Percentiles rank a stretch among this genome's conserved stretches.
Conservation (phyloP, 768 basidiomycete species). For the Gymnopilus junonius region DNA sequence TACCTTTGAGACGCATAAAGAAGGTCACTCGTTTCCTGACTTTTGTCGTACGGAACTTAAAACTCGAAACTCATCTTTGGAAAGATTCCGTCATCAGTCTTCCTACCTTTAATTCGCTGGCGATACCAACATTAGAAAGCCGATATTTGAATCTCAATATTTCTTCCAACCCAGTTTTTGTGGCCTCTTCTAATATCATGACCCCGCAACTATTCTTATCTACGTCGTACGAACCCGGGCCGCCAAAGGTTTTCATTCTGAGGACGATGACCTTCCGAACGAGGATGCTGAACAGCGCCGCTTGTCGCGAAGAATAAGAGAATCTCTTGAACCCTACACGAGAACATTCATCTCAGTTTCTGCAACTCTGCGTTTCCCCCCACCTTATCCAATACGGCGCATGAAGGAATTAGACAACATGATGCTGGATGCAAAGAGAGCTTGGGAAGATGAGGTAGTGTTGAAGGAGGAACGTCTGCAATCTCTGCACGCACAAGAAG, state of each 20-base stretch:
- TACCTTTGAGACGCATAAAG: constrained; percentile 83
- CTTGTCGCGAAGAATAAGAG: constrained; percentile 78
- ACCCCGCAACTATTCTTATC: constrained; percentile 19
- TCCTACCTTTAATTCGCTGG: constrained; percentile 66
- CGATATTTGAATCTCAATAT: constrained; percentile 29
- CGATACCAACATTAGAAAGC: constrained; percentile 53
- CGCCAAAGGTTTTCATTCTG: constrained; percentile 3
- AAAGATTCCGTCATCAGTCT: constrained; percentile 84
- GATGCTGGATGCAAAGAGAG: constrained; percentile 67
- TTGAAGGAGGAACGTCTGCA: constrained; percentile 71
- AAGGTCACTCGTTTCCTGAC: constrained; percentile 91
- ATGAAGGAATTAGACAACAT: constrained; percentile 91
- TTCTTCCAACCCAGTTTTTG: constrained; percentile 22
- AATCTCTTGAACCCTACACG: constrained; percentile 82
- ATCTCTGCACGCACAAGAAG: constrained; percentile 45
- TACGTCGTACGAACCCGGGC: constrained; percentile 4
- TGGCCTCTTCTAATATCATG: constrained; percentile 18
- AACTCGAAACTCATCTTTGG: constrained; percentile 94
- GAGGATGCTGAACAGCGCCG: constrained; percentile 74
- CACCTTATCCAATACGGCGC: constrained; percentile 83
- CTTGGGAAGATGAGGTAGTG: constrained; percentile 89
- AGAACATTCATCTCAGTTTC: constrained; percentile 93
- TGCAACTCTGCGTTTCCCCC: constrained; percentile 88
- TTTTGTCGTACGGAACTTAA: constrained; percentile 91
- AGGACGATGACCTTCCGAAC: constrained; percentile 55